Conservation (phyloP, 148 eudicot species). For the Chenopodium berlandieri region DNA sequence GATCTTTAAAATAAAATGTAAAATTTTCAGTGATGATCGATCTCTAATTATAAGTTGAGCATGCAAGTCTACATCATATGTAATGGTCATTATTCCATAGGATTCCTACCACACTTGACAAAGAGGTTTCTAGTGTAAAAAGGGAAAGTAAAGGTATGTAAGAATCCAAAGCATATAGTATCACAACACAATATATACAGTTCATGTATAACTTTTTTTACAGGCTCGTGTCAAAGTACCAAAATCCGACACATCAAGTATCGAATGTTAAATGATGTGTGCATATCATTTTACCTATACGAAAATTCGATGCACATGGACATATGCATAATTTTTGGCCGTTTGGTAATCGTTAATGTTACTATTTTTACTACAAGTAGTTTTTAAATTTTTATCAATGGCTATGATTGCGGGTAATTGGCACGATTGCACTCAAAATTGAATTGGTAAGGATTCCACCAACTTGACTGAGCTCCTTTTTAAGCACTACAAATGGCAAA, state of each 20-base stretch:
- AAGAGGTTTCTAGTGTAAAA: slow-evolving; percentile 24
- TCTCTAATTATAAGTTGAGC: slow-evolving; percentile 23
- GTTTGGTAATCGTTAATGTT: background rate
- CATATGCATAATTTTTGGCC: background rate
- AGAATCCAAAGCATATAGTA: slow-evolving; percentile 34
- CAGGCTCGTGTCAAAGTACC: too few relatives aligned
- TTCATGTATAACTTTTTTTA: too few relatives aligned
- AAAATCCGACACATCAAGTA: too few relatives aligned
- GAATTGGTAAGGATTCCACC: slow-evolving; percentile 25
- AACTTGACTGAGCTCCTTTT: slow-evolving; percentile 13
- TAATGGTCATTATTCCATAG: slow-evolving; percentile 21
- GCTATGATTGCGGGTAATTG: slow-evolving; percentile 24
- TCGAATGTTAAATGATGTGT: too few relatives aligned
- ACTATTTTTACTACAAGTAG: background rate
- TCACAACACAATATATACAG: background rate
- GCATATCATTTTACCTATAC: too few relatives aligned
- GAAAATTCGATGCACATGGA: slow-evolving; percentile 14
- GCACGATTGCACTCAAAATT: slow-evolving; percentile 11
- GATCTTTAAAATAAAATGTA: background rate
- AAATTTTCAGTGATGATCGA: background rate
- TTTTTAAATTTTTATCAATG: background rate
- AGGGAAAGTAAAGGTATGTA: slow-evolving; percentile 25
- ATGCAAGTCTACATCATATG: slow-evolving; percentile 34
- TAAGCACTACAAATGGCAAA: background rate
- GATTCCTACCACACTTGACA: slow-evolving; percentile 26